A percentile compares a stretch with the other conserved stretches of the same genome.
These are phyloP conservation scores for Phytophthora pini DNA, from an alignment of 352 stramenopile species.

Conservation along the genomic window DNA sequence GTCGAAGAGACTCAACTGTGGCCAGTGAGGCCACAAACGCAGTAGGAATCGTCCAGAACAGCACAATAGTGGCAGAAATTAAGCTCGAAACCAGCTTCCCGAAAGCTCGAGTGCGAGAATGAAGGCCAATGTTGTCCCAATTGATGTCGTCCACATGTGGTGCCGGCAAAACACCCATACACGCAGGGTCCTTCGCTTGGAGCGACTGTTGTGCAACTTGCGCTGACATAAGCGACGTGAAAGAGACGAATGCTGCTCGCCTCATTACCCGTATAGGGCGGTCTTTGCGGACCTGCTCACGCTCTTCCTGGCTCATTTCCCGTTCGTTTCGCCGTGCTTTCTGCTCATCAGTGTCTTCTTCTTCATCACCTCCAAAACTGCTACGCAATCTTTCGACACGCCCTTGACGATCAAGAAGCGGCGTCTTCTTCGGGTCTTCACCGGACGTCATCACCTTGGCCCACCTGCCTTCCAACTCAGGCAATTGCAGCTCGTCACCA, in stretches of 20 bases:
- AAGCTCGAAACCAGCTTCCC: conserved; percentile 57
- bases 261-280: conserved; percentile 72
- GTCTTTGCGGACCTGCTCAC: conserved; percentile 52
- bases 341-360: conserved; percentile 37
- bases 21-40: conserved; percentile 77
- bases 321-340: conserved; percentile 42
- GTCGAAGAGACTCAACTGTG: conserved; percentile 71
- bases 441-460: conserved; percentile 3
- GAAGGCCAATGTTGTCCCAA: conserved; percentile 77
- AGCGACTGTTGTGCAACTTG: conserved; percentile 78
- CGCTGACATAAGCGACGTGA: conserved; percentile 72
- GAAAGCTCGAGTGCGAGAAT: conserved; percentile 55
- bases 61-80: conserved; percentile 68
- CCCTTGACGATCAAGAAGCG: conserved; percentile 23
- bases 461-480: conserved; percentile 18
- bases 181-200: conserved; percentile 61
- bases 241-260: conserved; percentile 77
- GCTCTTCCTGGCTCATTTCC: conserved; percentile 57
- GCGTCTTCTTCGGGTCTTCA: conserved; percentile 25
- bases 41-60: conserved; percentile 88
- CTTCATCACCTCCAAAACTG: conserved; percentile 30
- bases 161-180: conserved; percentile 59
- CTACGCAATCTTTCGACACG: conserved; percentile 17
- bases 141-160: conserved; percentile 74
- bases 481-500: conserved; percentile 20